These are phyloP conservation scores for Mycena galopus DNA, from an alignment of 768 basidiomycete genomes.

Conservation along the genomic window DNA sequence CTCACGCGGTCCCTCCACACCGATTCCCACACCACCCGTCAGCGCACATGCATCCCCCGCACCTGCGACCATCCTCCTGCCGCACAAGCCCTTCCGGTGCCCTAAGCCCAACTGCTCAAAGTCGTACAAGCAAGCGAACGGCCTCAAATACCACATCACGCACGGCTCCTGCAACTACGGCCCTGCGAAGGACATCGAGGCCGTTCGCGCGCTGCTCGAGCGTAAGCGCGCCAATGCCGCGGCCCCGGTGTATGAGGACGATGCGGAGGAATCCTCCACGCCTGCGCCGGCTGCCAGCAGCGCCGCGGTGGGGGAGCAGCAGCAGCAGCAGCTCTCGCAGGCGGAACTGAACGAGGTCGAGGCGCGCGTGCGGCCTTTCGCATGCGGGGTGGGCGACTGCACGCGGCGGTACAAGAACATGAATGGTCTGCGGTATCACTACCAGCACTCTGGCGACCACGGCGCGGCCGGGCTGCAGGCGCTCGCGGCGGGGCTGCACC, in stretches of 20 bases:
- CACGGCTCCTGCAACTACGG: conserved; percentile 95
- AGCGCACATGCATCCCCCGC: not conserved
- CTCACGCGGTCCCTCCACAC: conserved; percentile 40
- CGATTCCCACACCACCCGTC: conserved; percentile 33
- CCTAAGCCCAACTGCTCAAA: conserved; percentile 97
- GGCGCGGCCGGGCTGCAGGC: conserved; percentile 88
- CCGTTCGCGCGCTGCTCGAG: conserved; percentile 80
- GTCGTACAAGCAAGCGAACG: conserved; percentile 95
- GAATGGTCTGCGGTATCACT: conserved; percentile 97
- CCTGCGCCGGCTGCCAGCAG: not conserved
- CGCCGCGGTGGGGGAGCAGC: not conserved
- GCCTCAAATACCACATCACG: conserved; percentile 94
- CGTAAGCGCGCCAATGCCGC: conserved; percentile 52
- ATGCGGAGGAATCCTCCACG: conserved; percentile 7
- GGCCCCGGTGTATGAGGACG: conserved; percentile 8
- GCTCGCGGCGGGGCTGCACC: conserved; percentile 81
- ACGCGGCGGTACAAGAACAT: conserved; percentile 83
- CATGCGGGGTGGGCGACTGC: conserved; percentile 90
- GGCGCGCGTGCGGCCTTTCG: conserved; percentile 84
- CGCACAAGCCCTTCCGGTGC: conserved; percentile 88
- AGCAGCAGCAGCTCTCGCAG: conserved; percentile 23
- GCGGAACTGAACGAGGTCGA: conserved; percentile 54
- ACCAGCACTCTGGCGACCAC: conserved; percentile 96
- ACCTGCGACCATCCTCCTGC: conserved; percentile 45
- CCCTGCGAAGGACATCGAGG: conserved; percentile 87